Evolutionary conservation across 352 stramenopile species (phyloP).

Genomic region (Hyaloperonospora brassicae): DNA sequence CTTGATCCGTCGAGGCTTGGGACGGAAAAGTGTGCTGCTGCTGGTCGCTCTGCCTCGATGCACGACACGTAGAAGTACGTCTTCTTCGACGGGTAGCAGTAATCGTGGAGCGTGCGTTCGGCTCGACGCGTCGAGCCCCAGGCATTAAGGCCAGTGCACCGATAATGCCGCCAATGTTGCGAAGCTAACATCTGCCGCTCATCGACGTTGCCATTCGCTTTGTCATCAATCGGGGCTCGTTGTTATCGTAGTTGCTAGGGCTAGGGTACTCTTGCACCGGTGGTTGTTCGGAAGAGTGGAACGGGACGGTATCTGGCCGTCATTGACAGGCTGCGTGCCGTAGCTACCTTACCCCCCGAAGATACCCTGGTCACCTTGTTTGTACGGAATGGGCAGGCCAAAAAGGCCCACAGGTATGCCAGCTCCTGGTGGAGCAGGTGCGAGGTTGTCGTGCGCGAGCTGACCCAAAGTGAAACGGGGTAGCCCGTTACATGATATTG

Average conservation of each 20-base stretch:
- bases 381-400: conserved; percentile 38
- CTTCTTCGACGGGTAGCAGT: conserved; percentile 25
- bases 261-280: conserved; percentile 30
- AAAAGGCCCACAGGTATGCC: conserved; percentile 18
- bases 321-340: conserved; percentile 22
- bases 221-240: conserved; percentile 36
- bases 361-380: conserved; percentile 20
- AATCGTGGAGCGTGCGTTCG: conserved; percentile 20
- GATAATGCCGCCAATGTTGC: conserved; percentile 93
- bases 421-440: conserved; percentile 13
- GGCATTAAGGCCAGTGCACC: conserved; percentile 48
- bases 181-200: conserved; percentile 88
- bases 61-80: conserved; percentile 22
- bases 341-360: conserved; percentile 35
- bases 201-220: conserved; percentile 35
- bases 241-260: conserved; percentile 39
- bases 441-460: conserved; percentile 43
- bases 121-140: conserved; percentile 27
- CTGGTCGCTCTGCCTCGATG: conserved; percentile 35
- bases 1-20: conserved; percentile 28
- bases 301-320: conserved; percentile 26
- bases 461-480: conserved; percentile 69
- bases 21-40: conserved; percentile 26
- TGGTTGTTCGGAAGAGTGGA: conserved; percentile 18
- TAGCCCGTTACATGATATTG: too few relatives aligned